Conservation (phyloP, 371 early-diverging fungal species). For the Coemansia sp. region DNA sequence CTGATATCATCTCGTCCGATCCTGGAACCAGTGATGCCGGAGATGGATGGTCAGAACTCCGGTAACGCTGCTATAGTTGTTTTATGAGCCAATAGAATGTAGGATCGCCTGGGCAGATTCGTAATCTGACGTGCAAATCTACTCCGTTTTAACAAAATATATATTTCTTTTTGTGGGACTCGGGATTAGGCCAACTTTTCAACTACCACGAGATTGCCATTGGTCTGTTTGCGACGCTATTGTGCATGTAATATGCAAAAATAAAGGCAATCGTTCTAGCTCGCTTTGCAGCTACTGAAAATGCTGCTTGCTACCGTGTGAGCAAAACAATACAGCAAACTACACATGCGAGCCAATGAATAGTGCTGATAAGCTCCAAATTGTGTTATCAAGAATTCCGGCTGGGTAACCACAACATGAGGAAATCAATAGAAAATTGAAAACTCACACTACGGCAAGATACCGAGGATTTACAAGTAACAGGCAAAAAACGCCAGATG, state of each 20-base stretch:
- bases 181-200: too few species aligned
- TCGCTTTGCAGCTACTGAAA: not conserved
- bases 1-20: constrained; percentile 21
- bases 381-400: too few species aligned
- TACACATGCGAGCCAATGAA: too few species aligned
- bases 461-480: not conserved
- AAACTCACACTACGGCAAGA: not conserved
- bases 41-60: not conserved
- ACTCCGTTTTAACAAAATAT: too few species aligned
- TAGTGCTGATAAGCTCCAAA: not conserved
- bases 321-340: not conserved
- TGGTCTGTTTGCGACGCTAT: not conserved
- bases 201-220: too few species aligned
- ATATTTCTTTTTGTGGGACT: too few species aligned
- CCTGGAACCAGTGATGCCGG: constrained; percentile 12
- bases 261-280: not conserved
- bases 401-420: too few species aligned
- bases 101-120: not conserved
- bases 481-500: not conserved
- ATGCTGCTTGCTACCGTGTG: not conserved
- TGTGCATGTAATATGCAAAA: not conserved
- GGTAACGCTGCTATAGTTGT: not conserved
- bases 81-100: not conserved
- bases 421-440: not conserved
- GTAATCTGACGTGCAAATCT: not conserved